Conservation (phyloP, 805 yeast genomes). For the baker's yeast (Saccharomyces cerevisiae) region DNA sequence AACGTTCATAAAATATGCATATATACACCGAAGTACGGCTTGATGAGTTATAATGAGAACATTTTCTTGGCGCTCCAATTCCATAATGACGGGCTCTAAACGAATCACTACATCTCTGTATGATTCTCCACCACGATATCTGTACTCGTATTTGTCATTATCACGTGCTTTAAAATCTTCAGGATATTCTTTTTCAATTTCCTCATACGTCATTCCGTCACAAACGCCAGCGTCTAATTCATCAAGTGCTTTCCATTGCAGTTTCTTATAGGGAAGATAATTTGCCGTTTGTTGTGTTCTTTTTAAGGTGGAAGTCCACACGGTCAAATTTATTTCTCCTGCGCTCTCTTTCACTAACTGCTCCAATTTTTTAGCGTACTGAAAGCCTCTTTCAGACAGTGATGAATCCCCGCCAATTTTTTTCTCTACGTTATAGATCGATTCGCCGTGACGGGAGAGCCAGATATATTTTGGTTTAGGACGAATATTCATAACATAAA, state of each 20-base stretch:
- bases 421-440: conserved; percentile 83
- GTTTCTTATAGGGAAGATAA: conserved; percentile 66
- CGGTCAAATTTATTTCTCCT: conserved; percentile 62
- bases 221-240: conserved; percentile 97
- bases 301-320: conserved; percentile 89
- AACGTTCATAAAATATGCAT: conserved; percentile 96
- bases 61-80: conserved; percentile 92
- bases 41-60: conserved; percentile 94
- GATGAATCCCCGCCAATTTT: conserved; percentile 94
- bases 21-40: conserved; percentile 91
- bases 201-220: conserved; percentile 94
- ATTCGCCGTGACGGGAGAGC: conserved; percentile 94
- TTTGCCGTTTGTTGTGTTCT: conserved; percentile 92
- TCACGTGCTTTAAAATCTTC: conserved; percentile 95
- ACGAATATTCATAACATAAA: conserved; percentile 91
- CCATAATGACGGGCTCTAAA: conserved; percentile 96
- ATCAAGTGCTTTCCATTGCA: conserved; percentile 94
- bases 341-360: conserved; percentile 55
- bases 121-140: conserved; percentile 96
- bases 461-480: conserved; percentile 87
- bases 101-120: conserved; percentile 92
- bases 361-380: conserved; percentile 77
- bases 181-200: conserved; percentile 75
- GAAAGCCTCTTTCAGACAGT: conserved; percentile 72
- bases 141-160: conserved; percentile 88